Evolutionary conservation across 768 basidiomycete species (phyloP), one percentile per base, ranked within the genome.

Genomic region (Dioszegia aurantiaca): DNA sequence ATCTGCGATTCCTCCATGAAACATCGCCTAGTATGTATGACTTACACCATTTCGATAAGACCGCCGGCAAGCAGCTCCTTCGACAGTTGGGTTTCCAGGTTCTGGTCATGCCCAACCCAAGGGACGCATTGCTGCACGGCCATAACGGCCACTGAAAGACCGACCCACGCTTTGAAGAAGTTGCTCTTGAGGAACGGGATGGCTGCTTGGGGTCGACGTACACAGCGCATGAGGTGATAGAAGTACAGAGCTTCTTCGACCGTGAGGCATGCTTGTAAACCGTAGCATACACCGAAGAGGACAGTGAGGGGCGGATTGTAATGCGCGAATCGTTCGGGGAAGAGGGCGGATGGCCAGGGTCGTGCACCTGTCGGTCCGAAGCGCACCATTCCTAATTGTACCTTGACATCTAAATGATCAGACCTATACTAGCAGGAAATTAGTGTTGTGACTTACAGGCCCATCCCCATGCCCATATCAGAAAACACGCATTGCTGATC

Each of bases 221-320:
- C 69, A 30, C 63, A 66, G n/a, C 63, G 53, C 58, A 70, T 70
- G 21, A 70, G 62, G 54, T 67, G 65, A 49, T 60, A 44, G 21
- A n/a, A 44, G 23, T 44, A 44, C n/a, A 21, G 23, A 5, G 43
- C 43, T 23, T 44, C 43, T 44, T 44, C n/a, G 23, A 8, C 9
- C 4, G 3, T 44, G 43, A 44, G 43, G 16, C 11, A 19, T 23
- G 55, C 61, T 46, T 67, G 63, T 14, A 64, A 46, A 41, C 30
- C 56, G 62, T 59, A 67, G 30, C 48, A 49, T 5, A 21, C 14
- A 41, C 42, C 57, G 44, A 70, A 55, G n/a, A 57, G 26, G 44
- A 62, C 46, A 11, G 59, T 67, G 23, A 67, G 47, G 3, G 65
- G 65, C 14, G 54, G 31, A 37, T 62, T 61, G 36, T 43, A 45